Evolutionary conservation across 306 rosid species (phyloP).

Genomic region (Citrullus mucosospermus): DNA sequence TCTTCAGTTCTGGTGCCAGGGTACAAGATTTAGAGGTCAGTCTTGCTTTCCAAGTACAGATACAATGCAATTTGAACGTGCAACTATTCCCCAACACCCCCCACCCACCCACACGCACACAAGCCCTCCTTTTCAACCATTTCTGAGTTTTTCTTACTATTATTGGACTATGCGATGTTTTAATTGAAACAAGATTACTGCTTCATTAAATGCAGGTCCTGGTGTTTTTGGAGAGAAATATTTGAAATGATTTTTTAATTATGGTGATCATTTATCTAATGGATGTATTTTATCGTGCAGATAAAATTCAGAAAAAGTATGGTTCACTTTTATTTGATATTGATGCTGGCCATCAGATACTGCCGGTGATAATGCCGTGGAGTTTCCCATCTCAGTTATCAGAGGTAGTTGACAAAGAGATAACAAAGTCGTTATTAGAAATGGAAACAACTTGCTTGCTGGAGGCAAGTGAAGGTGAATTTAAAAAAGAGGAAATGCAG

Average conservation of each 20-base stretch:
- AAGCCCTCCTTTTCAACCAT: background rate
- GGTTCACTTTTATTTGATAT: conserved; percentile 62
- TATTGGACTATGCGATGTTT: background rate
- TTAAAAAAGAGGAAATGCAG: conserved; percentile 23
- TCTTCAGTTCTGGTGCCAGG: conserved; percentile 94
- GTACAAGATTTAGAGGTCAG: conserved; percentile 37
- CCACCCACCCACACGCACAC: background rate
- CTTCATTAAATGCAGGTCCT: background rate
- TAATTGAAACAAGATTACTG: background rate
- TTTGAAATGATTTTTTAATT: background rate
- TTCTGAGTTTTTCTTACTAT: background rate
- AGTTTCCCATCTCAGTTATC: conserved; percentile 61
- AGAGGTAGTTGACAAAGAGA: conserved; percentile 56
- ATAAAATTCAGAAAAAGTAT: conserved; percentile 23
- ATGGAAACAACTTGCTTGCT: conserved; percentile 27
- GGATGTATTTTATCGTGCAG: conserved; percentile 26
- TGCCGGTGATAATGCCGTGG: conserved; percentile 78
- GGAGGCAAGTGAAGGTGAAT: conserved; percentile 26
- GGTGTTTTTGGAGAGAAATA: background rate
- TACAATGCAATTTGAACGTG: background rate
- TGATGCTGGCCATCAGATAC: conserved; percentile 55
- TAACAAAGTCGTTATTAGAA: conserved; percentile 27
- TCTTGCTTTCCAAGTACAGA: conserved; percentile 4
- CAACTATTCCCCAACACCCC: background rate
- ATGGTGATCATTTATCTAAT: background rate